A percentile compares a stretch with the other conserved stretches of the same genome.
phyloP scores from a whole-genome alignment of 495 filamentous ascomycete species.

The Copromyces sp. region DNA sequence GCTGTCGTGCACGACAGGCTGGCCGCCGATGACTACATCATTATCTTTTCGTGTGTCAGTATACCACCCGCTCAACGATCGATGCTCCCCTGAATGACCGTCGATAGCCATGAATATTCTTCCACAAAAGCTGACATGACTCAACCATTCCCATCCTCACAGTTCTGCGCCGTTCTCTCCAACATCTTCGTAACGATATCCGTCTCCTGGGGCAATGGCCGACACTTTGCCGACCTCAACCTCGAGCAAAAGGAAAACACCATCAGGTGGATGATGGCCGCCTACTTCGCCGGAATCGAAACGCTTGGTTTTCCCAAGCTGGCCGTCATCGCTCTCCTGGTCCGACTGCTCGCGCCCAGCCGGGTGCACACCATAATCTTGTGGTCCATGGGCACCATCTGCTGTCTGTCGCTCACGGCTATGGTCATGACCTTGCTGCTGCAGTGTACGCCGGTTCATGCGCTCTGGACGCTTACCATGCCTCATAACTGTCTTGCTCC shows the following conservation, averaged over 20 bases:
- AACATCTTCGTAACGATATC: slow-evolving; percentile 6
- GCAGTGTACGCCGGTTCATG: slow-evolving; percentile 30
- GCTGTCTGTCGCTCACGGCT: slow-evolving; percentile 18
- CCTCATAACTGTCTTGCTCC: not conserved
- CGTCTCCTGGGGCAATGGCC: slow-evolving; percentile 13
- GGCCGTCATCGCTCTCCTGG: slow-evolving; percentile 33
- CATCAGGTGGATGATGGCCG: slow-evolving; percentile 25
- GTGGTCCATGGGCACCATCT: slow-evolving; percentile 24
- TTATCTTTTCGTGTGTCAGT: slow-evolving; percentile 1
- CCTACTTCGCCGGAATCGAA: slow-evolving; percentile 30
- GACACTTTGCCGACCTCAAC: slow-evolving; percentile 19
- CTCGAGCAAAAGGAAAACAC: slow-evolving; percentile 17
- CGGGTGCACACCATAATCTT: slow-evolving; percentile 20
- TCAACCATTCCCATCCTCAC: not conserved
- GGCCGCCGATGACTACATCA: slow-evolving; percentile 6
- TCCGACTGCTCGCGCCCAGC: slow-evolving; percentile 27
- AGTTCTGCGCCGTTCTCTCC: slow-evolving; percentile 6
- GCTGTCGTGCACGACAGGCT: slow-evolving; percentile 6
- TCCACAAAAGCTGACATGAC: not conserved
- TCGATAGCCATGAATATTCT: not conserved
- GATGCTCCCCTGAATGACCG: not conserved
- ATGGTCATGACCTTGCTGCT: slow-evolving; percentile 31
- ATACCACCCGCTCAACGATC: not conserved
- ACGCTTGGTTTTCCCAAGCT: slow-evolving; percentile 36
- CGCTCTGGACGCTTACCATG: slow-evolving; percentile 32